phyloP scores from a whole-genome alignment of 1,284 basidiomycete genomes.

The Pseudozyma sp. region DNA sequence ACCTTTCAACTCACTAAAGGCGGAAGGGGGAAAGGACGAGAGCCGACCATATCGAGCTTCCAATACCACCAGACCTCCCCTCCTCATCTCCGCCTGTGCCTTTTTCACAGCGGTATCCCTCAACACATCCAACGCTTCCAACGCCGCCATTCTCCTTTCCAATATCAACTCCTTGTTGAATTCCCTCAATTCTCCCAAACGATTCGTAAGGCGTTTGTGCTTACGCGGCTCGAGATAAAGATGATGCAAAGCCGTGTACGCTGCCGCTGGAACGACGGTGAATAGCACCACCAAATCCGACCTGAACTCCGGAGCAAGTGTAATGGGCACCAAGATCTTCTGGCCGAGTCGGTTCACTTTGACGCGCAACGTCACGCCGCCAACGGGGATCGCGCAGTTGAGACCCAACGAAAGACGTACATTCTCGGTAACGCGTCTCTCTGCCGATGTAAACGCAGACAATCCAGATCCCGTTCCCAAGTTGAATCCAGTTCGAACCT shows the following conservation, averaged over 20 bases:
- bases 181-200: slow-evolving; percentile 73
- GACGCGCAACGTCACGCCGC: slow-evolving; percentile 67
- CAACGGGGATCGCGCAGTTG: slow-evolving; percentile 61
- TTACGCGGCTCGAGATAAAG: slow-evolving; percentile 75
- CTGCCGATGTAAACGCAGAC: slow-evolving; percentile 63
- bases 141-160: slow-evolving; percentile 75
- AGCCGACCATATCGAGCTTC: slow-evolving; percentile 75
- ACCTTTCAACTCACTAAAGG: neutral
- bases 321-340: slow-evolving; percentile 73
- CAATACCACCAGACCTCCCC: slow-evolving; percentile 76
- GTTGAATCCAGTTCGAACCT: slow-evolving; percentile 70
- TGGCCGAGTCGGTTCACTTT: slow-evolving; percentile 73
- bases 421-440: slow-evolving; percentile 69
- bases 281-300: slow-evolving; percentile 72
- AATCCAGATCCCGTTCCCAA: slow-evolving; percentile 64
- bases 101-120: slow-evolving; percentile 70
- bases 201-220: slow-evolving; percentile 69
- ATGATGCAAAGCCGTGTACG: slow-evolving; percentile 74
- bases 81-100: slow-evolving; percentile 69
- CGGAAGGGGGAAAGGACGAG: slow-evolving; percentile 39
- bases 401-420: slow-evolving; percentile 66
- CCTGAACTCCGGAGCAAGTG: slow-evolving; percentile 73
- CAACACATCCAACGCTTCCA: slow-evolving; percentile 73
- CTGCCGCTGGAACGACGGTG: slow-evolving; percentile 73
- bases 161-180: slow-evolving; percentile 75